Evolutionary conservation across 306 rosid species (phyloP).

Genomic region (Coriaria nepalensis): DNA sequence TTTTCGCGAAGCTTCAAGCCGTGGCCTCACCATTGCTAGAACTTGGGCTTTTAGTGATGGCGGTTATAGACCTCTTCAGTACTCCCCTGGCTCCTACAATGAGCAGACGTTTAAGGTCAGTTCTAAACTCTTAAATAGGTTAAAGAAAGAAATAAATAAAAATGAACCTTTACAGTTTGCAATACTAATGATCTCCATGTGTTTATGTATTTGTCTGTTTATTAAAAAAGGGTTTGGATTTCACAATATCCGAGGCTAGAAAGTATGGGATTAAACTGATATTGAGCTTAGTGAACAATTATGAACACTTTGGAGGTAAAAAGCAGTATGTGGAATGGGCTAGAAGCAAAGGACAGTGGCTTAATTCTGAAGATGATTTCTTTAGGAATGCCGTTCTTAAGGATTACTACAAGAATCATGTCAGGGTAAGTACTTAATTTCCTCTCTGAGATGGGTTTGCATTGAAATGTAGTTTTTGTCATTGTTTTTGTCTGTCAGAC

Average conservation of each 20-base stretch:
- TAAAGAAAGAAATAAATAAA: too few species aligned
- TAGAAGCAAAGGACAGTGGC: constrained; percentile 59
- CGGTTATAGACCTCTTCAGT: constrained; percentile 70
- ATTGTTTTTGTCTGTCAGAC: constrained; percentile 36
- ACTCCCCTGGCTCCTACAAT: constrained; percentile 76
- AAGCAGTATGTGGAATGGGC: constrained; percentile 96
- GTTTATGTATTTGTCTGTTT: constrained; percentile 7
- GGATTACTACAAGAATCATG: constrained; percentile 71
- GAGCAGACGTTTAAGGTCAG: constrained; percentile 69
- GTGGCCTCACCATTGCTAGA: constrained; percentile 80
- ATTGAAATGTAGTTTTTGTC: not conserved
- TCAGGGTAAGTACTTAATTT: constrained; percentile 30
- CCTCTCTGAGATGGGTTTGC: not conserved
- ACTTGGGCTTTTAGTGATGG: constrained; percentile 98
- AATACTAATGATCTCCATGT: not conserved
- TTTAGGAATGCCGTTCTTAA: constrained; percentile 58
- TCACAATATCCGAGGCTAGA: constrained; percentile 74
- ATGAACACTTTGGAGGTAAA: constrained; percentile 81
- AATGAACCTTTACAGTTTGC: not conserved
- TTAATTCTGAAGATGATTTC: constrained; percentile 83
- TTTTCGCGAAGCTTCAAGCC: constrained; percentile 51
- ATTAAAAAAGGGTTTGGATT: constrained; percentile 66
- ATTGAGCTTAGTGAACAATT: constrained; percentile 83
- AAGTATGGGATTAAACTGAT: constrained; percentile 69
- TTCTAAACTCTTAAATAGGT: not conserved